Evolutionary conservation across 148 eudicot species (phyloP), one percentile per base, ranked within the genome.

Genomic region (Drosera capensis): DNA sequence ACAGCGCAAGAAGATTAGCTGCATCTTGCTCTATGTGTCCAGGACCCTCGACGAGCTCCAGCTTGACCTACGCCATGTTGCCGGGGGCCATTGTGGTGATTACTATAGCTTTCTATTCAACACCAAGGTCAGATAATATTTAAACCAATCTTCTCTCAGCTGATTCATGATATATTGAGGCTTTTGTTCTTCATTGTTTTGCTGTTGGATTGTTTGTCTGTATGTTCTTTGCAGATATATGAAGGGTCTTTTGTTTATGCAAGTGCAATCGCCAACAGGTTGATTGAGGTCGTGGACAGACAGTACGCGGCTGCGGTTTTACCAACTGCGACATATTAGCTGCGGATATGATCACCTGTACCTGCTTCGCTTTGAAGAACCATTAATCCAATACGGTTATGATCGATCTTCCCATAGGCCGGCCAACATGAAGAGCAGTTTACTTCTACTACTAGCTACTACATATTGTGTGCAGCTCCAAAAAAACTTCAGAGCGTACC

Each of bases 211-310:
- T 45, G 7, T 15, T 18, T 3, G 30, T 0, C 45, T 46, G 9
- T 15, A 16, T 24, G 14, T 23, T 16, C 20, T 14, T 48, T 70
- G 72, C 77, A 88, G 97, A 84, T 84, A 59, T 67, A 67, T 61
- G 93, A 84, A 68, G 97, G 97, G 13, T 88, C 93, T 30, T 68
- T 77, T 11, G 90, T 88, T 5, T 88, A 88, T 63, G 94, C 97
- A 29, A 80, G 94, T 65, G 87, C 92, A 15, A 68, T 88, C n/a
- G 97, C 97, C 9, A 78, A 78, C 75, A 84, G 73, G 70, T 50
- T 88, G 41, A 73, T 88, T 23, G 93, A 88, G 53, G 92, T 73
- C 46, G 77, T 80, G 58, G 92, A 88, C 48, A 80, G 65, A 52
- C 77, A 84, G n/a, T 73, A 80, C 55, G 67, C 66, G 44, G 60